Base-by-base conservation (phyloP, 805 yeast genomes). In the Wickerhamiella spandovensis region DNA sequence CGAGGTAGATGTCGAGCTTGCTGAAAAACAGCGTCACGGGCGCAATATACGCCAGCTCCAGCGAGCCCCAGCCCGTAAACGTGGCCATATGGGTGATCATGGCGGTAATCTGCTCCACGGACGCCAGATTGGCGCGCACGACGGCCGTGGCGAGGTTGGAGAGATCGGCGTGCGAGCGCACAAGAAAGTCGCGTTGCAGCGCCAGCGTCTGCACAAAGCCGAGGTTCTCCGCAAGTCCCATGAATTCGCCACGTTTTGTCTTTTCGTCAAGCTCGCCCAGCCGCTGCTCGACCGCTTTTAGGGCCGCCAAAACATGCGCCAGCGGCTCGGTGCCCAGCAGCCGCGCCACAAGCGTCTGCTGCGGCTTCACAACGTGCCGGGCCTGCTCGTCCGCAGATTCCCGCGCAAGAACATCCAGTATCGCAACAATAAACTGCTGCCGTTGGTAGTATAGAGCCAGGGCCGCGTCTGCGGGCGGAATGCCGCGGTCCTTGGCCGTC, bases 351-450 rank as follows among this genome's bases (percentile, higher is more conserved):
- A 18, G 42, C 41, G 24, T 23, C 20, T 12, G 30, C 23, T n/a
- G 38, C 2, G 39, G 39, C 20, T 35, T 35, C 3, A 35, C 3
- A 18, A 35, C 39, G 20, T 35, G 20, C 46, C 48, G 56, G 59
- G 10, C 56, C 50, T 23, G 59, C 55, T 10, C 65, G 49, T 13
- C 65, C 53, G 43, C 66, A 55, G 48, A 48, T 12, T 58, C 52
- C 20, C 57, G 46, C 12, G 37, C 42, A 25, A 54, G 53, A 2
- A 54, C 39, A 21, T 49, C 44, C 22, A 54, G 50, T 22, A 58
- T 54, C 35, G 83, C 85, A 42, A 90, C 64, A n/a, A 89, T 78
- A 54, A 77, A 82, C 58, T 79, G 82, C 48, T 82, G 73, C 57
- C 97, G 74, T 48, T 77, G 67, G 59, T 79, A 84, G 63, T 76